Conservation (phyloP, 192 early-diverging fungal genomes). For the Geranomyces variabilis region DNA sequence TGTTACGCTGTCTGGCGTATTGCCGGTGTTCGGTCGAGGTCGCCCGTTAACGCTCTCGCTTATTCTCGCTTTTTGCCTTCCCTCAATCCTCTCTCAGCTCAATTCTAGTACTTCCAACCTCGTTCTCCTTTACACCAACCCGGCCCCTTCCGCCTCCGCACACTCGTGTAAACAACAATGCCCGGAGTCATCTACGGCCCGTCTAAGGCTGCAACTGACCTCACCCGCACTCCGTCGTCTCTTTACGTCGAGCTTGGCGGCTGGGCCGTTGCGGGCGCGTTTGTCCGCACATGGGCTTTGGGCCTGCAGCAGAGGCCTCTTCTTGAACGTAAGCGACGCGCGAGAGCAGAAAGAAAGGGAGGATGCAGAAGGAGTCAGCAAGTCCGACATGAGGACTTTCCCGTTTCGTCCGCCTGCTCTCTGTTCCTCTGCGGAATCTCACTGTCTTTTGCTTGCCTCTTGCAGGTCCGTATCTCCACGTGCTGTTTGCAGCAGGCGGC, state of each 20-base stretch:
- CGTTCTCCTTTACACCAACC: no score
- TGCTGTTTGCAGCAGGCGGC: slow-evolving; percentile 13
- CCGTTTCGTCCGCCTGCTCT: no score
- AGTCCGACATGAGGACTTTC: no score
- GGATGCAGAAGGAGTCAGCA: no score
- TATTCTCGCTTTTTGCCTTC: no score
- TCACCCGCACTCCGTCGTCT: slow-evolving; percentile 2
- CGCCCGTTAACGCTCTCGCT: no score
- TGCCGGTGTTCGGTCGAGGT: no score
- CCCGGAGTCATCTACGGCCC: slow-evolving; percentile 22
- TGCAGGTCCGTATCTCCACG: slow-evolving; percentile 24
- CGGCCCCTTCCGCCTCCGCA: no score
- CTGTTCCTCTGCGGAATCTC: no score
- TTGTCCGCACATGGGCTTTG: slow-evolving; percentile 21
- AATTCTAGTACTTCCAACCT: no score
- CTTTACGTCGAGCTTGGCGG: slow-evolving; percentile 14
- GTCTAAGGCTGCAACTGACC: neutral
- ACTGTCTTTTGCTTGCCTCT: neutral
- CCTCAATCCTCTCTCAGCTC: no score
- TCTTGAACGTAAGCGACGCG: slow-evolving; percentile 13
- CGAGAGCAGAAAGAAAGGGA: neutral
- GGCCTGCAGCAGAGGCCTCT: slow-evolving; percentile 28
- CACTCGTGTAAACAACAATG: slow-evolving; percentile 13
- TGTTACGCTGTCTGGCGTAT: no score
- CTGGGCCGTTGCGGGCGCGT: slow-evolving; percentile 26